Evolutionary conservation across 352 stramenopile genomes (phyloP).

Genomic region (Proteromonas lacertae): DNA sequence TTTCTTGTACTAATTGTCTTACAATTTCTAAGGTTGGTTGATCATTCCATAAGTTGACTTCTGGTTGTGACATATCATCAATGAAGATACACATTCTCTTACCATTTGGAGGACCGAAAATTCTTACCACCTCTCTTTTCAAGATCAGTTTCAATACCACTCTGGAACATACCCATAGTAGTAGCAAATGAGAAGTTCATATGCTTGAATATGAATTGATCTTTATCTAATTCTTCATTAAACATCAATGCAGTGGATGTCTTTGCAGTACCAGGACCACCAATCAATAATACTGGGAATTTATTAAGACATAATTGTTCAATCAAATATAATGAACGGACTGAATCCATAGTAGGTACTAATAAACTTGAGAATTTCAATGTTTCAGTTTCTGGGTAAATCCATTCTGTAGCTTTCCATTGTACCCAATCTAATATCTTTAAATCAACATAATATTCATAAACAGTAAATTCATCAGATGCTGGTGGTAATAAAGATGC

Average conservation of each 20-base stretch:
- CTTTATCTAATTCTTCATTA: conserved; percentile 9
- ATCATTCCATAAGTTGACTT: conserved; percentile 59
- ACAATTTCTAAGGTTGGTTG: conserved; percentile 64
- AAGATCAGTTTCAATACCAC: conserved; percentile 39
- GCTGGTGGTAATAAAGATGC: conserved; percentile 1
- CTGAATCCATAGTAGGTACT: conserved; percentile 39
- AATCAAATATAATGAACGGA: conserved; percentile 25
- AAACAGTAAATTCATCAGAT: conserved; percentile 28
- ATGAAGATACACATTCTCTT: conserved; percentile 42
- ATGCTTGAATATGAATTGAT: conserved; percentile 26
- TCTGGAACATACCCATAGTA: conserved; percentile 30
- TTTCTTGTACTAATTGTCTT: conserved; percentile 56
- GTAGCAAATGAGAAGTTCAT: conserved; percentile 45
- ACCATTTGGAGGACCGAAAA: conserved; percentile 33
- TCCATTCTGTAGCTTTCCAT: conserved; percentile 16
- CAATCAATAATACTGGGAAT: conserved; percentile 27
- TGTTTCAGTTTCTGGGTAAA: conserved; percentile 10
- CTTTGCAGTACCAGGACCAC: conserved; percentile 39
- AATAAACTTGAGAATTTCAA: conserved; percentile 35
- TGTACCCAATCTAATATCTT: conserved; percentile 50
- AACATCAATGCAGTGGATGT: conserved; percentile 35
- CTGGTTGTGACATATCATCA: conserved; percentile 47
- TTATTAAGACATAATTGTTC: conserved; percentile 14
- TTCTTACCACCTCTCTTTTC: conserved; percentile 65
- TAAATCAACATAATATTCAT: conserved; percentile 47